phyloP scores from a whole-genome alignment of 805 yeast species.

The Yarrowia divulgata region DNA sequence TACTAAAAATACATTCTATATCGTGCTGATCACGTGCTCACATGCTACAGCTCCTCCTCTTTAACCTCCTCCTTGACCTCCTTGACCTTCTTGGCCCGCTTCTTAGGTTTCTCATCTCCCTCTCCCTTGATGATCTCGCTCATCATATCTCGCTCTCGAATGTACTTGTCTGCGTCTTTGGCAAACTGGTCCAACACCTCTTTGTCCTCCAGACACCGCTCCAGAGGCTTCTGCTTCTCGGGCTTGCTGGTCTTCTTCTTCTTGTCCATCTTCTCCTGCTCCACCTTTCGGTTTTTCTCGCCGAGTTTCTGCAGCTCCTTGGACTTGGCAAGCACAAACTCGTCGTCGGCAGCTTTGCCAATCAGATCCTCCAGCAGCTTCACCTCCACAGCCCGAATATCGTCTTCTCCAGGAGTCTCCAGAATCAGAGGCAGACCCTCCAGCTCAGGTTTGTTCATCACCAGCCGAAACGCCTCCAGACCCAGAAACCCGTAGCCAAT shows the following conservation, averaged over 20 bases:
- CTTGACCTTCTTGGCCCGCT: constrained; percentile 34
- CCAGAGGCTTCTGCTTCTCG: constrained; percentile 27
- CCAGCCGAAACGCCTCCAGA: constrained; percentile 77
- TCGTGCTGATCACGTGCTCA: no score
- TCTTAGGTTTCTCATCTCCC: constrained; percentile 30
- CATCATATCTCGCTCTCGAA: constrained; percentile 16
- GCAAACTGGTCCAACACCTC: constrained; percentile 7
- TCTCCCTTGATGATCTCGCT: constrained; percentile 32
- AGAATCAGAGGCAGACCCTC: constrained; percentile 76
- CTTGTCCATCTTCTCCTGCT: constrained; percentile 67
- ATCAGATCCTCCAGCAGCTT: constrained; percentile 79
- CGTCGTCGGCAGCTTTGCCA: constrained; percentile 61
- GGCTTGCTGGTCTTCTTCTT: constrained; percentile 54
- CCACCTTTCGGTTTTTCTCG: constrained; percentile 71
- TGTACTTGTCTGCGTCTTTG: constrained; percentile 24
- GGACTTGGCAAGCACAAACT: constrained; percentile 60
- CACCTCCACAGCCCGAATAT: constrained; percentile 76
- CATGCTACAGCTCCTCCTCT: not conserved
- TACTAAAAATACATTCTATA: constrained; percentile 5
- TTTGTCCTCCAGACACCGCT: constrained; percentile 29
- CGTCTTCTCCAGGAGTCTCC: constrained; percentile 75
- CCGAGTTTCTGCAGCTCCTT: constrained; percentile 66
- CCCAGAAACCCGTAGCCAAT: constrained; percentile 91
- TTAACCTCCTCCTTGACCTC: constrained; percentile 27
- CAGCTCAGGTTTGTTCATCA: constrained; percentile 73